These are phyloP conservation scores for Ophiocordyceps camponoti-floridani DNA, from an alignment of 2,329 filamentous ascomycete genomes.

Conservation along the genomic window DNA sequence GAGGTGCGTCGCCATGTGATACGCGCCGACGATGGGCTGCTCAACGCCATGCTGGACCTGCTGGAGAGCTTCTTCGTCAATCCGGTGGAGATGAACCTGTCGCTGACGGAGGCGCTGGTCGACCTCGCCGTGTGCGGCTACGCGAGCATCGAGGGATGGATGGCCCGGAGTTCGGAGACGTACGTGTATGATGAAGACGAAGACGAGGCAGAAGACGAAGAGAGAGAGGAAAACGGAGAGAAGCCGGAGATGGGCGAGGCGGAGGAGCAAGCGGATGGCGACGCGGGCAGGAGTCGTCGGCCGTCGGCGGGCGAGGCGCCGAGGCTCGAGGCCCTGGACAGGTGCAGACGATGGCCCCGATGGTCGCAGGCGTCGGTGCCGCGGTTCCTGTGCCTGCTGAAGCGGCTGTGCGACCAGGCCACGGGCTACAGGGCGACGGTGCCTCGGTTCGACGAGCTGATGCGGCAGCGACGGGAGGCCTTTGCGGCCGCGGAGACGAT, in stretches of 20 bases:
- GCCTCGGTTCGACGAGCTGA: constrained; percentile 53
- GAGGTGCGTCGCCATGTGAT: constrained; percentile 45
- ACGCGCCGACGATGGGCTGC: constrained; percentile 41
- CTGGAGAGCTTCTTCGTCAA: constrained; percentile 76
- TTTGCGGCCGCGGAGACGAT: constrained; percentile 42
- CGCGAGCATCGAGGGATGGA: constrained; percentile 78
- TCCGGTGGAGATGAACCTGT: constrained; percentile 77
- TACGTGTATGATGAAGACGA: constrained; percentile 31
- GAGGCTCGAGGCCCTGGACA: constrained; percentile 27
- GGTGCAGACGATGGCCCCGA: constrained; percentile 32
- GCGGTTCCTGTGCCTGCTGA: constrained; percentile 38
- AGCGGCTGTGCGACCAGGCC: constrained; percentile 43
- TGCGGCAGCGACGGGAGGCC: constrained; percentile 45
- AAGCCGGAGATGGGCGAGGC: not conserved
- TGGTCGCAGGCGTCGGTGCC: constrained; percentile 33
- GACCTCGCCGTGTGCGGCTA: constrained; percentile 72
- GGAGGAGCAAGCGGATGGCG: constrained; percentile 1
- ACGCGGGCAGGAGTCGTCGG: not conserved
- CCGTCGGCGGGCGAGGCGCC: constrained; percentile 8
- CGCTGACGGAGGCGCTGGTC: constrained; percentile 67
- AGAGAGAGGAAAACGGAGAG: not conserved
- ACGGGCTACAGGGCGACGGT: constrained; percentile 42
- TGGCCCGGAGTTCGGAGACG: constrained; percentile 52
- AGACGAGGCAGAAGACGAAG: constrained; percentile 4
- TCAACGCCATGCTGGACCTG: constrained; percentile 49